phyloP scores from a whole-genome alignment of 2,329 filamentous ascomycete species.

The Hypocrella siamensis region DNA sequence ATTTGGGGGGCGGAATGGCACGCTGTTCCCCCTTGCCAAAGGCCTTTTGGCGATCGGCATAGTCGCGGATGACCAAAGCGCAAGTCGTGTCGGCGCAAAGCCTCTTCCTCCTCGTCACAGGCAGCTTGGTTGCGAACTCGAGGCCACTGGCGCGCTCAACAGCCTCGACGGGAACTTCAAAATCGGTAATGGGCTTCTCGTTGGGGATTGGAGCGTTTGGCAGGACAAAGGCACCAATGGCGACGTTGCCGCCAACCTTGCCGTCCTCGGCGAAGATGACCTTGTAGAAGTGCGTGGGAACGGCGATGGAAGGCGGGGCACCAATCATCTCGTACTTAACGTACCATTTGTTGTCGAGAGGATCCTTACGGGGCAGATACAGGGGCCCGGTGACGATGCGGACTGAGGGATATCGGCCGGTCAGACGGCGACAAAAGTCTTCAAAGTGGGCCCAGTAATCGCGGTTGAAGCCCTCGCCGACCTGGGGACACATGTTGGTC shows the following conservation, averaged over 20 bases:
- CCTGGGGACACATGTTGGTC: conserved; percentile 95
- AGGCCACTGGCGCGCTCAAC: conserved; percentile 85
- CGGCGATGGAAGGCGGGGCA: conserved; percentile 79
- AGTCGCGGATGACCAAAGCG: conserved; percentile 71
- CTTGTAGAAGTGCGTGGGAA: conserved; percentile 98
- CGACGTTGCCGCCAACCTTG: conserved; percentile 53
- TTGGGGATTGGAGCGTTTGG: conserved; percentile 85
- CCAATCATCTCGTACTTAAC: conserved; percentile 94
- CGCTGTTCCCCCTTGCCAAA: conserved; percentile 25
- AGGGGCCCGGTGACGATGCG: conserved; percentile 86
- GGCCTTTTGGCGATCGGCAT: conserved; percentile 43
- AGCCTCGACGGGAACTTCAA: conserved; percentile 86
- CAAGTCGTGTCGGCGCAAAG: conserved; percentile 81
- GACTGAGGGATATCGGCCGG: conserved; percentile 67
- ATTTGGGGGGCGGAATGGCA: conserved; percentile 6
- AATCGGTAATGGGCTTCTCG: conserved; percentile 72
- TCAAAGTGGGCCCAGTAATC: conserved; percentile 99
- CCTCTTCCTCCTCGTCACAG: conserved; percentile 54
- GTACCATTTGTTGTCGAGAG: conserved; percentile 81
- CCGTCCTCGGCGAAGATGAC: conserved; percentile 93
- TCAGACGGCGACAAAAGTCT: conserved; percentile 83
- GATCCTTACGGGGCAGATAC: conserved; percentile 76
- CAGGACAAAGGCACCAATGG: conserved; percentile 84
- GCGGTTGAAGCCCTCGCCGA: conserved; percentile 94
- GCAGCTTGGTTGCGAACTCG: conserved; percentile 75